A percentile compares a stretch with the other conserved stretches of the same genome.
Conservation (phyloP, 2,329 filamentous ascomycete genomes). For the Cryphonectria parasitica region DNA sequence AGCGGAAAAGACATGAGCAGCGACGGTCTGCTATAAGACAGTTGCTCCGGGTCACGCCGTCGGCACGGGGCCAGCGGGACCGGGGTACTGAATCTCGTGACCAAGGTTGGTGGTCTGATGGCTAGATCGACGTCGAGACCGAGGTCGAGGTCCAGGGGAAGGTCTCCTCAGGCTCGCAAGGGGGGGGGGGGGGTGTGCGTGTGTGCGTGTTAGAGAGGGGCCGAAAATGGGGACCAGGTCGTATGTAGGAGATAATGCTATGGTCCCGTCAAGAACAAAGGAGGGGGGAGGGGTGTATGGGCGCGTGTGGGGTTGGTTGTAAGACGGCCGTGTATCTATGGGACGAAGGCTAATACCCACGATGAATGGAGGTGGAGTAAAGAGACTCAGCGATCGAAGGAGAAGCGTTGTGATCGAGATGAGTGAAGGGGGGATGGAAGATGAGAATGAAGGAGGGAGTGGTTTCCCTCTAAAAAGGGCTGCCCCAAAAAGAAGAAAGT, state of each 20-base stretch:
- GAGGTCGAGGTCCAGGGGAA: not conserved
- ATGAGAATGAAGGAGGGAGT: not conserved
- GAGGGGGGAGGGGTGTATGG: not conserved
- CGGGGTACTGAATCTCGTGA: conserved; percentile 2
- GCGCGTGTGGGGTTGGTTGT: too few species aligned
- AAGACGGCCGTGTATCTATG: not conserved
- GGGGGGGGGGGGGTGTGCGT: too few species aligned
- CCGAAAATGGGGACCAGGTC: not conserved
- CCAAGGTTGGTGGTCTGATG: not conserved
- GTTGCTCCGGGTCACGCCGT: conserved; percentile 20
- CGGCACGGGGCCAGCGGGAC: conserved; percentile 8
- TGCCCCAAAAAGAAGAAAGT: not conserved
- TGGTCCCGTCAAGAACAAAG: not conserved
- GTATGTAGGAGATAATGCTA: not conserved
- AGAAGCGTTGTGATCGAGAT: conserved; percentile 15
- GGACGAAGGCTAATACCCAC: conserved; percentile 4
- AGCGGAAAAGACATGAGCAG: conserved; percentile 25
- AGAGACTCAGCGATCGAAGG: conserved; percentile 14
- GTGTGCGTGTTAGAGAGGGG: too few species aligned
- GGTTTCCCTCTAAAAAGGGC: not conserved
- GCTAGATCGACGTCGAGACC: not conserved
- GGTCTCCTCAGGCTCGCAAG: not conserved
- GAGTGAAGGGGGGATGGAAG: not conserved
- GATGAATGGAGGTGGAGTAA: not conserved
- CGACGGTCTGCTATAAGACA: not conserved